Base-by-base conservation (phyloP, 139 green algal genomes). In the Nannochloris sp. region DNA sequence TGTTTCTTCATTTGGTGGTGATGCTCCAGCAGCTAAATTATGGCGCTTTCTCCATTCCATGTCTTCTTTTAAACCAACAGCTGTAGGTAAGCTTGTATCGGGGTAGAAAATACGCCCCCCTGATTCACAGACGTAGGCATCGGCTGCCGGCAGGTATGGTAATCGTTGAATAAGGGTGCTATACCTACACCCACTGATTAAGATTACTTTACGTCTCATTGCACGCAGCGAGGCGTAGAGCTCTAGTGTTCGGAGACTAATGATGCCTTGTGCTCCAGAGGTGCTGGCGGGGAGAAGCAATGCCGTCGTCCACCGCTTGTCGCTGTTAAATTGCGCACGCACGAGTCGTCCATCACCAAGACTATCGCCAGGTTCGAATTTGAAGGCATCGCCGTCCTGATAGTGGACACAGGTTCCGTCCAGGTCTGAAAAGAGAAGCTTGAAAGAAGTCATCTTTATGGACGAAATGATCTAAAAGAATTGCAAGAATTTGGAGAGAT, bases 341-440 rank as follows among this genome's bases (percentile, higher is more conserved):
- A 27, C 42, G 42, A 51, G 19, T 51, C 42, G 42, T 51, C 42
- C 19, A 51, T 19, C 4, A 4, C 19, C 27, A 2, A 6, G 29
- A 44, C 24, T 4, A 39, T 8, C n/a, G n/a, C n/a, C n/a, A n/a
- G n/a, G n/a, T n/a, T n/a, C n/a, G n/a, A n/a, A n/a, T n/a, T n/a
- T n/a, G n/a, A n/a, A n/a, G n/a, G n/a, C n/a, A n/a, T n/a, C n/a
- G 31, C 47, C 34, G 9, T 29, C 4, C 32, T 60, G 24, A 33
- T 77, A 77, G 29, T 77, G 70, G 12, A 72, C 55, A 8, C 63
- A 77, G 1, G 71, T 76, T 4, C 65, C 47, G 24, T 67, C 45
- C 64, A 90, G 31, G 33, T 77, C 70, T n/a, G 35, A 66, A 30
- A 76, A 71, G 2, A 76, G 7, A 19, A 71, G 5, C 19, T 70